Evolutionary conservation across 768 basidiomycete genomes (phyloP).

Genomic region (Chalciporus piperatus): DNA sequence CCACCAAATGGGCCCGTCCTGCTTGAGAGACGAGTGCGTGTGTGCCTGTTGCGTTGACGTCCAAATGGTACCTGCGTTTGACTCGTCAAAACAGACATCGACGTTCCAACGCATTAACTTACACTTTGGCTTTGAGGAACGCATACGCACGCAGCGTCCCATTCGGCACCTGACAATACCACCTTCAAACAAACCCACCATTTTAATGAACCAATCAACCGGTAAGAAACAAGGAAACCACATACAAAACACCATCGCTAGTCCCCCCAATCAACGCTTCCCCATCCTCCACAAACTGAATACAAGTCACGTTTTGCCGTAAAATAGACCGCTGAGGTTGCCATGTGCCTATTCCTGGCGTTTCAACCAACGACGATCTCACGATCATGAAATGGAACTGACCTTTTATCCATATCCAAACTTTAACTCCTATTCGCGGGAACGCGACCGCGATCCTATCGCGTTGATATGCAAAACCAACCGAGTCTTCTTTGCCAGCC

Average conservation of each 20-base stretch:
- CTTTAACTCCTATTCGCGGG: conserved; percentile 55
- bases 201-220: conserved; percentile 9
- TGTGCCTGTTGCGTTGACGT: conserved; percentile 46
- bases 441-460: conserved; percentile 64
- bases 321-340: conserved; percentile 60
- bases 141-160: conserved; percentile 60
- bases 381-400: neutral
- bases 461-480: conserved; percentile 53
- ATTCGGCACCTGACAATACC: conserved; percentile 68
- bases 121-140: conserved; percentile 62
- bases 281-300: conserved; percentile 63
- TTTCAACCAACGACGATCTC: conserved; percentile 1
- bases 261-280: conserved; percentile 66
- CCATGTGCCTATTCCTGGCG: conserved; percentile 50
- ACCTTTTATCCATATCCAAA: conserved; percentile 67
- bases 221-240: neutral
- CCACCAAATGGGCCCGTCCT: conserved; percentile 49
- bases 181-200: conserved; percentile 35
- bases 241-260: conserved; percentile 65
- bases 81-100: conserved; percentile 10
- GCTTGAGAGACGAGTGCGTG: conserved; percentile 54
- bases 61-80: conserved; percentile 47
- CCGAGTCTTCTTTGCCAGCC: conserved; percentile 43
- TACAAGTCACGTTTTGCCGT: conserved; percentile 60
- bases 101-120: conserved; percentile 18